Evolutionary conservation across 495 filamentous ascomycete species (phyloP).

Genomic region (Aspergillus sclerotiicarbonarius): DNA sequence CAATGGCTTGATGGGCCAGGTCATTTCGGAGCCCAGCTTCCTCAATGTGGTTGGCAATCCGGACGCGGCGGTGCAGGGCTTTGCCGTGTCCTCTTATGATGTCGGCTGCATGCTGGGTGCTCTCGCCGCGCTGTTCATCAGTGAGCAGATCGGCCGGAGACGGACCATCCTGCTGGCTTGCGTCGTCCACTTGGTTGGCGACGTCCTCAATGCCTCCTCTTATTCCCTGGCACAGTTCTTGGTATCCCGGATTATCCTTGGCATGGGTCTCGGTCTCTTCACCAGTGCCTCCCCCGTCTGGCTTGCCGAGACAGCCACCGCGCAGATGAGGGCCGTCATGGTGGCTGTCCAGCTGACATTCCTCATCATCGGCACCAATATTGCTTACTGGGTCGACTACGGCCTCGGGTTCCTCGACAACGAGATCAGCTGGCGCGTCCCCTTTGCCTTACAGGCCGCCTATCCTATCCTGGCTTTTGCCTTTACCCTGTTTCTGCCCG

Average conservation of each 20-base stretch:
- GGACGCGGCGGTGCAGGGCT: too few relatives aligned
- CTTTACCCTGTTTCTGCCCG: slow-evolving; percentile 61
- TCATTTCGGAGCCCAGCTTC: too few relatives aligned
- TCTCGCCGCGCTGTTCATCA: too few relatives aligned
- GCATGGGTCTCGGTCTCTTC: slow-evolving; percentile 71
- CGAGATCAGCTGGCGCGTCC: slow-evolving; percentile 59
- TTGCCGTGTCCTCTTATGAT: too few relatives aligned
- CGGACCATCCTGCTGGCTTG: too few relatives aligned
- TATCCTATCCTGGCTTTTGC: slow-evolving; percentile 61
- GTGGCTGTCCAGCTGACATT: slow-evolving; percentile 79
- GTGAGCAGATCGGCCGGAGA: too few relatives aligned
- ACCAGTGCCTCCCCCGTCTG: slow-evolving; percentile 74
- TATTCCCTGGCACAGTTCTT: too few relatives aligned
- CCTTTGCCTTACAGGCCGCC: slow-evolving; percentile 74
- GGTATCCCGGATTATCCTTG: slow-evolving; percentile 18
- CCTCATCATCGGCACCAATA: slow-evolving; percentile 72
- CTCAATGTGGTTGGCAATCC: too few relatives aligned
- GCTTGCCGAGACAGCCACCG: slow-evolving; percentile 68
- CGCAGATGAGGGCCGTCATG: slow-evolving; percentile 71
- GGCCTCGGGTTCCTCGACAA: slow-evolving; percentile 58
- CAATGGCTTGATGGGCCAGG: too few relatives aligned
- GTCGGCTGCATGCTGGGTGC: too few relatives aligned
- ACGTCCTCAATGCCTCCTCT: too few relatives aligned
- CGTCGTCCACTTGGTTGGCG: too few relatives aligned
- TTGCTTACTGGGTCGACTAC: slow-evolving; percentile 84